A percentile compares a stretch with the other conserved stretches of the same genome.
These are phyloP conservation scores for Cylindrotheca fusiformis DNA, from an alignment of 108 stramenopile genomes.

Conservation along the genomic window DNA sequence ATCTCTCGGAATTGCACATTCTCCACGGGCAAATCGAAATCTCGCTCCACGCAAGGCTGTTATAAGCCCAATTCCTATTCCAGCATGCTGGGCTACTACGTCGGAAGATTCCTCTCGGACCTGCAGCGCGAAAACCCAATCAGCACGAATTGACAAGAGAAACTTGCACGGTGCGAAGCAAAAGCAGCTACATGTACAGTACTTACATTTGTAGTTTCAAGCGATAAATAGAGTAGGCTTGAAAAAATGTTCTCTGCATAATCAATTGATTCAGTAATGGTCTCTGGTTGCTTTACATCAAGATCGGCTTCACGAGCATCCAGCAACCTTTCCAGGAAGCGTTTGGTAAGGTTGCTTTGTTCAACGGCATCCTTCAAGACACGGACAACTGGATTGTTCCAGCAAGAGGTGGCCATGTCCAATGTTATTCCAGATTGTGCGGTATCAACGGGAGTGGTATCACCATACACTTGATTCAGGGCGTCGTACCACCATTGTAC, in stretches of 20 bases:
- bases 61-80: constrained; percentile 69
- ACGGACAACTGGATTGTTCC: constrained; percentile 68
- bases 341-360: constrained; percentile 51
- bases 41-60: constrained; percentile 63
- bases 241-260: constrained; percentile 76
- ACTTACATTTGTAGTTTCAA: constrained; percentile 46
- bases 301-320: constrained; percentile 73
- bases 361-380: constrained; percentile 50
- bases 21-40: constrained; percentile 55
- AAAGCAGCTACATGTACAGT: too few species aligned
- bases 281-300: constrained; percentile 50
- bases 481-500: constrained; percentile 84
- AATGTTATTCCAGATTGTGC: constrained; percentile 6
- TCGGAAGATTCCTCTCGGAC: constrained; percentile 72
- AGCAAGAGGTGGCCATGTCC: constrained; percentile 31
- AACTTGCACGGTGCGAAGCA: not conserved
- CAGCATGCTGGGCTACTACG: constrained; percentile 63
- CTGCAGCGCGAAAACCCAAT: constrained; percentile 13
- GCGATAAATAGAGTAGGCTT: constrained; percentile 62
- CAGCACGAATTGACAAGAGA: not conserved
- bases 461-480: constrained; percentile 49
- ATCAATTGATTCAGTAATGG: constrained; percentile 46
- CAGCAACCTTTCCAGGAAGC: constrained; percentile 67
- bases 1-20: constrained; percentile 63
- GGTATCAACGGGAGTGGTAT: not conserved